Evolutionary conservation across 345 rosid genomes (phyloP).

Genomic region (Euclidium syriacum): DNA sequence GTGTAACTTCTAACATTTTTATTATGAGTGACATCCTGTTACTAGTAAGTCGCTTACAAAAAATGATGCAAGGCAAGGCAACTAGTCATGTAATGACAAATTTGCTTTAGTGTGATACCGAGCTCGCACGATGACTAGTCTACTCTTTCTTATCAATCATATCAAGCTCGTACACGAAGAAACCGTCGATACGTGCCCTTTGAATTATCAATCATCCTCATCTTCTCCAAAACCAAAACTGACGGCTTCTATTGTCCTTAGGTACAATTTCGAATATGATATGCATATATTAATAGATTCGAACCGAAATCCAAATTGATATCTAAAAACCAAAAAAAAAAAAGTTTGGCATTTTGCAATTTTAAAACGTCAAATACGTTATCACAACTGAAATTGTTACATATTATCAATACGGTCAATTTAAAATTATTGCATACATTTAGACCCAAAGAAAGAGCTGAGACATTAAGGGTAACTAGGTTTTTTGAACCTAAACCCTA

Average conservation of each 20-base stretch:
- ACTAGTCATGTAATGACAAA: slow-evolving; percentile 14
- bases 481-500: no score
- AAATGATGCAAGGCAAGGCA: slow-evolving; percentile 14
- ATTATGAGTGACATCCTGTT: not conserved
- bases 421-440: no score
- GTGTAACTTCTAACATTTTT: not conserved
- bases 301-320: no score
- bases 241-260: not conserved
- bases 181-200: slow-evolving; percentile 5
- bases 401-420: no score
- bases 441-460: no score
- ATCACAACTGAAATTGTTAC: no score
- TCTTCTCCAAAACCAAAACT: slow-evolving; percentile 3
- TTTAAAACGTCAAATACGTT: no score
- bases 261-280: no score
- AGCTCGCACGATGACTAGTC: slow-evolving; percentile 6
- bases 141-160: slow-evolving; percentile 2
- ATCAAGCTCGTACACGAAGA: slow-evolving; percentile 10
- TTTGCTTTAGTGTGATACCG: not conserved
- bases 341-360: no score
- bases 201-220: slow-evolving; percentile 7
- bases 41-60: not conserved
- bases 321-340: no score
- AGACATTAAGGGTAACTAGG: no score
- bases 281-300: no score